Base-by-base conservation (phyloP, 2,329 filamentous ascomycete genomes). In the Phymatotrichopsis omnivora region DNA sequence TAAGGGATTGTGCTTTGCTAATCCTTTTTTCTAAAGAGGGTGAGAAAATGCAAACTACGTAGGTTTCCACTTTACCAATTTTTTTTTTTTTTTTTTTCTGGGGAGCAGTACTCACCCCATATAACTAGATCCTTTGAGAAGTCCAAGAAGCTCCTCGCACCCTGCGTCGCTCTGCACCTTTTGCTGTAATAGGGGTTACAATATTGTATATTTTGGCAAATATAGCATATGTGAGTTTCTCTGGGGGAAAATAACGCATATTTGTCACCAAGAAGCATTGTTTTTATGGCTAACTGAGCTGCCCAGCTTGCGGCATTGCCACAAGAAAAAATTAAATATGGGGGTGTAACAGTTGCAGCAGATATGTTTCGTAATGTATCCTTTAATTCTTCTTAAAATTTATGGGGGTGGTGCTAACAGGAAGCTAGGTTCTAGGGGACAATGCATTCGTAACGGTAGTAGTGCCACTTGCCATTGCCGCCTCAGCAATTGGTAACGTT, bases 401-500 rank as follows among this genome's bases (percentile, higher is more conserved):
- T 17, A 17, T 7, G 3, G 33, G 20, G 2, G 17, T 12, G 11
- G 3, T 11, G 17, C 28, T 38, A 36, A 34, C 29, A 6, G 6
- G 6, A 31, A 14, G 11, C 22, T 29, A 48, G 40, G 45, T 57
- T 16, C 45, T 51, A 16, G 41, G 60, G 27, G 41, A 60, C 25
- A 60, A 59, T 23, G 29, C 20, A 42, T 65, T 58, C 12, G 56
- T 61, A 8, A 53, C 60, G 8, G 60, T 63, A 1, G 64, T 71
- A 7, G 64, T 74, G 42, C 64, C 70, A n/a, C 68, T 64, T 1
- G 66, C 75, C 31, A 63, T 74, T 2, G 71, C 73, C 3, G 58
- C 76, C 17, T 73, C 69, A 2, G 70, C 67, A 19, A 64, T 76
- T 39, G 73, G 73, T 0, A 75, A 76, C 54, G 68, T 77, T 25